Evolutionary conservation across 257 asterid genomes (phyloP), one percentile per base, ranked within the genome.

Genomic region (Solanum arcanum): DNA sequence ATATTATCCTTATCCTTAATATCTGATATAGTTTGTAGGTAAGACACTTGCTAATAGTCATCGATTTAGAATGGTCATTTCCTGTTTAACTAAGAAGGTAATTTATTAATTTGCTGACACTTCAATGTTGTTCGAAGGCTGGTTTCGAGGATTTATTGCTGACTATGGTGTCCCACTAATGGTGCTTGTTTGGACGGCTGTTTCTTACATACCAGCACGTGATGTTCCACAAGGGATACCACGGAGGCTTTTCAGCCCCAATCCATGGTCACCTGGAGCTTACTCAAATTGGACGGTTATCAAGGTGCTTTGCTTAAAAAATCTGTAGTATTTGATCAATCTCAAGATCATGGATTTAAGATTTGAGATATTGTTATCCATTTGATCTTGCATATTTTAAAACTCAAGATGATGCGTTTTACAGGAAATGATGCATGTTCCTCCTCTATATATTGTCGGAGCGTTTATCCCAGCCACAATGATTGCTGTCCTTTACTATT

Each of bases 221-320:
- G 93, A 91, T 87, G 95, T 97, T 83, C 99, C 99, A n/a, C 87
- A 10, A 56, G 98, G 98, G 76, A 94, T 96, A 41, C 99, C 99
- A 3, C 87, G 99, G 69, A 93, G 99, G 31, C 98, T 97, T n/a
- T 89, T 93, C 89, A 97, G 99, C 93, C 99, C 99, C 64, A 94
- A 95, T 89, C 99, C 99, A 80, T 97, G 99, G 99, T 95, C 99
- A n/a, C 87, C 95, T 42, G 99, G 99, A 86, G 99, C 99, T 56
- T 96, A 93, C 91, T 88, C 94, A 85, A 96, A 97, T 83, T 97
- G 99, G 99, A 95, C 99, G 5, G 99, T 97, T 49, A 90, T 93
- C 70, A 96, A 97, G 99, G 99, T 96, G 90, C 86, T 76, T 86
- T 86, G 25, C 21, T n/a, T n/a, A 62, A 62, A 62, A n/a, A 4